Conservation (phyloP, 106 monocot genomes). For the Acorus calamus region DNA sequence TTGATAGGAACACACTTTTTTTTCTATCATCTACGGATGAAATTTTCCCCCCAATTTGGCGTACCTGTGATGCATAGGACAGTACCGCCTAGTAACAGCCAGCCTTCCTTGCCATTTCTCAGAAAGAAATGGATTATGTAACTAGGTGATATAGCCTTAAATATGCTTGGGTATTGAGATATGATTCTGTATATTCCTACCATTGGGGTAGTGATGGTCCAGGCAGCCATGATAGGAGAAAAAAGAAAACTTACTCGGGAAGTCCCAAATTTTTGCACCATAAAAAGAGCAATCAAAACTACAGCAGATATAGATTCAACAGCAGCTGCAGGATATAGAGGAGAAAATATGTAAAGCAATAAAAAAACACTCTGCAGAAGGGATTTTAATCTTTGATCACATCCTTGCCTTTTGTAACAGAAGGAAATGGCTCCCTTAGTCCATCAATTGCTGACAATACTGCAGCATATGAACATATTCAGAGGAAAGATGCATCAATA, state of each 20-base stretch:
- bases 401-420: slow-evolving; percentile 45
- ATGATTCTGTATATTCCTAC: slow-evolving; percentile 61
- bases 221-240: slow-evolving; percentile 76
- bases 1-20: no score
- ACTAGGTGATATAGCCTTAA: slow-evolving; percentile 67
- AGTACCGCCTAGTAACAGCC: slow-evolving; percentile 67
- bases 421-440: slow-evolving; percentile 52
- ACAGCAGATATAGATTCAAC: slow-evolving; percentile 50
- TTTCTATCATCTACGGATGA: no score
- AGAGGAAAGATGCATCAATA: not conserved
- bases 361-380: not conserved
- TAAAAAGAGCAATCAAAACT: slow-evolving; percentile 49
- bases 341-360: not conserved
- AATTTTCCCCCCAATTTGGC: not conserved
- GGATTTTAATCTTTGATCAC: not conserved
- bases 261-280: slow-evolving; percentile 67
- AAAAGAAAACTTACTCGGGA: slow-evolving; percentile 72
- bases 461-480: slow-evolving; percentile 3
- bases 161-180: slow-evolving; percentile 52
- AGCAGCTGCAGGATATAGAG: slow-evolving; percentile 20
- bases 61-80: slow-evolving; percentile 82
- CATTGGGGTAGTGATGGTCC: slow-evolving; percentile 63
- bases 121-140: slow-evolving; percentile 59
- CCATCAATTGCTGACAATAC: slow-evolving; percentile 81
- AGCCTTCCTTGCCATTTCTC: slow-evolving; percentile 41